Percentiles rank a stretch among this genome's conserved stretches.
phyloP scores from a whole-genome alignment of 164 flowering plant genomes.

The Pachysandra terminalis region DNA sequence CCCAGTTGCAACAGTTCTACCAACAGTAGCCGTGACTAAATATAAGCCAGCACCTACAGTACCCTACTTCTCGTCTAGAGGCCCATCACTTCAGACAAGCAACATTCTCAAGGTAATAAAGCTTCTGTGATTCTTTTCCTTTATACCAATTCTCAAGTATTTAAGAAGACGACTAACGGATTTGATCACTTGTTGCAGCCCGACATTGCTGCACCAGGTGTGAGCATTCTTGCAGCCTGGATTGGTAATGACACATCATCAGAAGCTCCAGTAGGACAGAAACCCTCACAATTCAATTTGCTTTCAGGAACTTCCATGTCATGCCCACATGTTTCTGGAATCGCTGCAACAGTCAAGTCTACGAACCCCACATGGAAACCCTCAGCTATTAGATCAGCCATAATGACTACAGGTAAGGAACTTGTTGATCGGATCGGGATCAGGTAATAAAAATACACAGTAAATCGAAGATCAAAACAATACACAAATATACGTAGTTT shows the following conservation, averaged over 20 bases:
- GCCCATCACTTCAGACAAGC: slow-evolving; percentile 43
- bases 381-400: slow-evolving; percentile 73
- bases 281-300: slow-evolving; percentile 48
- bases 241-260: slow-evolving; percentile 40
- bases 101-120: slow-evolving; percentile 78
- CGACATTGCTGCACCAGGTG: slow-evolving; percentile 87
- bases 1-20: slow-evolving; percentile 63
- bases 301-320: slow-evolving; percentile 91
- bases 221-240: slow-evolving; percentile 79
- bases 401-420: slow-evolving; percentile 73
- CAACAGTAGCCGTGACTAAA: slow-evolving; percentile 36
- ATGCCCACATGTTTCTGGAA: slow-evolving; percentile 81
- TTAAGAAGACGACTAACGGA: neutral
- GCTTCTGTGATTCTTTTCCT: neutral
- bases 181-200: slow-evolving; percentile 47
- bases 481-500: no score
- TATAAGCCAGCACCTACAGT: slow-evolving; percentile 59
- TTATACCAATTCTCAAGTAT: neutral
- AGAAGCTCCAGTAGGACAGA: slow-evolving; percentile 33
- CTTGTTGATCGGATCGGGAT: no score
- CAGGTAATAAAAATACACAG: no score
- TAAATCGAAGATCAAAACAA: no score
- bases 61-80: slow-evolving; percentile 72
- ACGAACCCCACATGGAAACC: slow-evolving; percentile 58
- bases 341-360: slow-evolving; percentile 61